Evolutionary conservation across 305 asterid species (phyloP).

Genomic region (Stenogyne calaminthoides): DNA sequence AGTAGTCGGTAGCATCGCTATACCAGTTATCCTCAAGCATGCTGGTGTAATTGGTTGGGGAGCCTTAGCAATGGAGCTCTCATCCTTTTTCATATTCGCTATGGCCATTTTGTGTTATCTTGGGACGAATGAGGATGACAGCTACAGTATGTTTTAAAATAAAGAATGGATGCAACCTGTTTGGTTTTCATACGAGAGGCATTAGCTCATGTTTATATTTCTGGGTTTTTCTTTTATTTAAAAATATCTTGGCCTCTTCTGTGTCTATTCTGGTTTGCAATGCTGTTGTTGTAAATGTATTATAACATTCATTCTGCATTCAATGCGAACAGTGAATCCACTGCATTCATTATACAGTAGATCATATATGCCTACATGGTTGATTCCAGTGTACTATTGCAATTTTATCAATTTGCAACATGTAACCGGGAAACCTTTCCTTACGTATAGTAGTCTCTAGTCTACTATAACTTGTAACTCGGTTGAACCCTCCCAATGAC

Average conservation of each 20-base stretch:
- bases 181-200: neutral
- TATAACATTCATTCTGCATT: constrained; percentile 18
- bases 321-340: neutral
- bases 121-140: constrained; percentile 57
- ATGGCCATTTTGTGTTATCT: constrained; percentile 67
- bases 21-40: constrained; percentile 86
- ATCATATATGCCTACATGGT: neutral
- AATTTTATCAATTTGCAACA: too few relatives aligned
- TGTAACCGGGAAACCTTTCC: too few relatives aligned
- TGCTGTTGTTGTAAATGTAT: constrained; percentile 28
- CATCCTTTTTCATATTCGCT: constrained; percentile 66
- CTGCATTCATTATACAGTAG: neutral
- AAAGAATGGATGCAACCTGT: neutral
- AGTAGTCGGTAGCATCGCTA: constrained; percentile 84
- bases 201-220: constrained; percentile 17
- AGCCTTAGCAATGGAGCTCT: constrained; percentile 89
- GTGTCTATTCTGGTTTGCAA: neutral
- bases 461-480: too few relatives aligned
- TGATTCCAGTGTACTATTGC: neutral
- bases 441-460: too few relatives aligned
- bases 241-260: neutral
- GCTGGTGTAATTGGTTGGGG: constrained; percentile 97
- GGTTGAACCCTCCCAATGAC: too few relatives aligned
- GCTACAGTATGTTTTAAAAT: constrained; percentile 56
- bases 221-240: neutral